Evolutionary conservation across 2,329 filamentous ascomycete species (phyloP).

Genomic region (Xylariaceae sp.): DNA sequence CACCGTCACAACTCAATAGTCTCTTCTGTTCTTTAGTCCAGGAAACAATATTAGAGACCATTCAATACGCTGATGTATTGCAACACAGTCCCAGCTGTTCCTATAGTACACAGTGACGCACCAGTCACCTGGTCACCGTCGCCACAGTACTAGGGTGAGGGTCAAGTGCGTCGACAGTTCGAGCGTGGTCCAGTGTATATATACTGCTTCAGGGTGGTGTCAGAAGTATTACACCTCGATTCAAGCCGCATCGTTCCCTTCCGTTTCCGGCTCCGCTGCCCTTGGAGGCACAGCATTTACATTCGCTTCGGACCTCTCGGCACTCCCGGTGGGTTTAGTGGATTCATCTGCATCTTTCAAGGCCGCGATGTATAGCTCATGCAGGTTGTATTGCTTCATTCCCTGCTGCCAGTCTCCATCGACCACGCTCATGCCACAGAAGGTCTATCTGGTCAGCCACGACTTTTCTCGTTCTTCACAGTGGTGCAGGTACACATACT

Average conservation of each 20-base stretch:
- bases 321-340: neutral
- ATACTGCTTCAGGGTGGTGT: too few species aligned
- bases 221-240: too few species aligned
- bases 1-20: too few species aligned
- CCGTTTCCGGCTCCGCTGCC: neutral
- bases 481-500: constrained; percentile 40
- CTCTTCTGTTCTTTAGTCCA: too few species aligned
- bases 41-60: too few species aligned
- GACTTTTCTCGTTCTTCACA: neutral
- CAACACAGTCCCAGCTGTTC: too few species aligned
- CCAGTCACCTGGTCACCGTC: too few species aligned
- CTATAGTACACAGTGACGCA: too few species aligned
- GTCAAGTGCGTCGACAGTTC: too few species aligned
- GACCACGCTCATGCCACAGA: constrained; percentile 77
- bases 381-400: constrained; percentile 73
- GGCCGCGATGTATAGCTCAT: constrained; percentile 59
- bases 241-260: constrained; percentile 1
- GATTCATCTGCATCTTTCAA: constrained; percentile 12
- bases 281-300: neutral
- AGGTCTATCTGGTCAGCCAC: constrained; percentile 44
- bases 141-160: too few species aligned
- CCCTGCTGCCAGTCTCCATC: constrained; percentile 63
- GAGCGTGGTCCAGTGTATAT: too few species aligned
- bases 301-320: neutral
- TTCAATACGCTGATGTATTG: too few species aligned